phyloP scores from a whole-genome alignment of 2,329 filamentous ascomycete genomes.

The Cercospora janseana region DNA sequence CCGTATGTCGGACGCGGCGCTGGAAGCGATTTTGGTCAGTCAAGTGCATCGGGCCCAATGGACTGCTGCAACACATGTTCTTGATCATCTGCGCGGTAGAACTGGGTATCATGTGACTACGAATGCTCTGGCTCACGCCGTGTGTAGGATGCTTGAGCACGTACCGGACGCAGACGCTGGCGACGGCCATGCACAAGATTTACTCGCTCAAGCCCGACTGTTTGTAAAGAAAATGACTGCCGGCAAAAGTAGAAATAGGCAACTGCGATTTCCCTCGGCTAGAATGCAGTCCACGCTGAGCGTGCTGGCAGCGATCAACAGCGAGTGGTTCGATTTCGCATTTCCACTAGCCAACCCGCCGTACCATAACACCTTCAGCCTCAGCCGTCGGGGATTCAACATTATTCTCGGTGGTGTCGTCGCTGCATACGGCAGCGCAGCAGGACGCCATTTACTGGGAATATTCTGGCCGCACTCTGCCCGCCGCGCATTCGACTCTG shows the following conservation, averaged over 20 bases:
- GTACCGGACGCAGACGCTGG: background rate
- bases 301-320: slow-evolving; percentile 23
- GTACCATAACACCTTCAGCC: slow-evolving; percentile 17
- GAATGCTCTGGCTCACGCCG: slow-evolving; percentile 16
- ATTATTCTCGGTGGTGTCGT: slow-evolving; percentile 55
- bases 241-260: background rate
- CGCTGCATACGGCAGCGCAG: slow-evolving; percentile 47
- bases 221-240: slow-evolving; percentile 13
- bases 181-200: background rate
- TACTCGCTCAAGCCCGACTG: slow-evolving; percentile 12
- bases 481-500: slow-evolving; percentile 12
- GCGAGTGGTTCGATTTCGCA: slow-evolving; percentile 23
- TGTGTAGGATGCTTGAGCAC: slow-evolving; percentile 18
- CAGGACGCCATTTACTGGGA: slow-evolving; percentile 50
- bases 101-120: slow-evolving; percentile 22
- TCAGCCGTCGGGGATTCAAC: slow-evolving; percentile 48
- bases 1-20: slow-evolving; percentile 9
- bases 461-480: slow-evolving; percentile 44
- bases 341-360: background rate
- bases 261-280: background rate
- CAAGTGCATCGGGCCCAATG: slow-evolving; percentile 44
- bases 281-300: slow-evolving; percentile 19
- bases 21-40: slow-evolving; percentile 43
- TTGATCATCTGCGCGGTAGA: slow-evolving; percentile 28
- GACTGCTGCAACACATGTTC: slow-evolving; percentile 42